Evolutionary conservation across 495 filamentous ascomycete genomes (phyloP).

Genomic region (Durotheca rogersii): DNA sequence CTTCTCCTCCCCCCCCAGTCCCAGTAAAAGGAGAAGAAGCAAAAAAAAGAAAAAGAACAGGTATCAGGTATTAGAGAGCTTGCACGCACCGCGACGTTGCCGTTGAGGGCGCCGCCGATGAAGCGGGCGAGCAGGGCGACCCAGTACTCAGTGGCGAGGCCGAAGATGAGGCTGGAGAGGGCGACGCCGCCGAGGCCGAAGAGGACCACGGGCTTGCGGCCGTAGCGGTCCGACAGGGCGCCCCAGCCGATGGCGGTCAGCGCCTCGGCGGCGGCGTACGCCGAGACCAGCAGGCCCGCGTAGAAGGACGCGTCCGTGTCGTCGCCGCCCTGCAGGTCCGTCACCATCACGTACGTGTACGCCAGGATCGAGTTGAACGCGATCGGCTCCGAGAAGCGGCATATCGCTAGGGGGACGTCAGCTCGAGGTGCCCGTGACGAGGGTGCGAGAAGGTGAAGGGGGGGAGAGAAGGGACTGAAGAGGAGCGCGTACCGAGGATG

Average conservation of each 20-base stretch:
- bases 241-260: slow-evolving; percentile 81
- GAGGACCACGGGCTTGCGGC: slow-evolving; percentile 79
- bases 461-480: no score
- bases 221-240: slow-evolving; percentile 75
- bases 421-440: slow-evolving; percentile 13
- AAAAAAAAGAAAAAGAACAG: slow-evolving; percentile 1
- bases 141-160: slow-evolving; percentile 73
- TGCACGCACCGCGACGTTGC: slow-evolving; percentile 48
- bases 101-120: slow-evolving; percentile 80
- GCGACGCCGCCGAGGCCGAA: slow-evolving; percentile 79
- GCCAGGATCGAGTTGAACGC: slow-evolving; percentile 97
- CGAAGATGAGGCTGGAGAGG: slow-evolving; percentile 83
- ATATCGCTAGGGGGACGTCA: slow-evolving; percentile 60
- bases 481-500: slow-evolving; percentile 35
- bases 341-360: slow-evolving; percentile 90
- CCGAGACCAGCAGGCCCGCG: slow-evolving; percentile 83
- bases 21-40: slow-evolving; percentile 3
- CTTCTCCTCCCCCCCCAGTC: no score
- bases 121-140: slow-evolving; percentile 77
- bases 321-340: slow-evolving; percentile 70
- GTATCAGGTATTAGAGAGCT: no score
- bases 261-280: slow-evolving; percentile 86
- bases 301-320: slow-evolving; percentile 75
- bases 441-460: no score
- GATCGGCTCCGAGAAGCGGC: slow-evolving; percentile 89